Base-by-base conservation (phyloP, 257 asterid genomes). In the Pogostemon cablin region DNA sequence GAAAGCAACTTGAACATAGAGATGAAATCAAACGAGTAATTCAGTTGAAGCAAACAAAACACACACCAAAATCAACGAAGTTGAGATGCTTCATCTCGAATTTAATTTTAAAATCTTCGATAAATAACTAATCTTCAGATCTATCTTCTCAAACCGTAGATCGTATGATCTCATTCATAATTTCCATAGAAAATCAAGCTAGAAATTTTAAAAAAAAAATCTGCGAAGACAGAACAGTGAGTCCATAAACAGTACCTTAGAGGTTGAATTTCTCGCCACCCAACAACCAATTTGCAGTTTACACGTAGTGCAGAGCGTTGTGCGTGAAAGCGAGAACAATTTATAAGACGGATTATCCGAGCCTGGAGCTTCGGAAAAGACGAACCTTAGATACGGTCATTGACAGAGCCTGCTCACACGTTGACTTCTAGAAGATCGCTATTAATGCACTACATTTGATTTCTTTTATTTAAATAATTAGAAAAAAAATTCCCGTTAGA, bases 391-490 rank as follows among this genome's bases (percentile, higher is more conserved):
- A 67, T 37, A 72, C 20, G 76, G 78, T 7, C 9, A 9, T 44
- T 68, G 75, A 80, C 90, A 80, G 81, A 78, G 69, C 79, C 95
- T 62, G 58, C 78, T 69, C 80, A 77, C 80, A 20, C 85, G 79
- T 87, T 87, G 90, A 84, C 86, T 81, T 49, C 81, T 53, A 74
- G 78, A 79, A 76, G 65, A 25, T 15, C 11, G 32, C 8, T 1
- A 7, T 17, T 6, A 46, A 25, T 75, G 72, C 63, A 43, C 47
- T 39, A 44, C 63, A 20, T 37, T 7, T 15, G 20, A 41, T 46
- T 52, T 25, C 7, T 17, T 58, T 12, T 41, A 17, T 35, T 56
- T 56, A 1, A 17, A 5, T 15, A 9, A 32, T 17, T 8, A 7
- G 2, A 55, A 20, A 55, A 20, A 55, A 20, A 55, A 25, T 10